Conservation (phyloP, 2,329 filamentous ascomycete species). For the Xylariomycetidae sp. region DNA sequence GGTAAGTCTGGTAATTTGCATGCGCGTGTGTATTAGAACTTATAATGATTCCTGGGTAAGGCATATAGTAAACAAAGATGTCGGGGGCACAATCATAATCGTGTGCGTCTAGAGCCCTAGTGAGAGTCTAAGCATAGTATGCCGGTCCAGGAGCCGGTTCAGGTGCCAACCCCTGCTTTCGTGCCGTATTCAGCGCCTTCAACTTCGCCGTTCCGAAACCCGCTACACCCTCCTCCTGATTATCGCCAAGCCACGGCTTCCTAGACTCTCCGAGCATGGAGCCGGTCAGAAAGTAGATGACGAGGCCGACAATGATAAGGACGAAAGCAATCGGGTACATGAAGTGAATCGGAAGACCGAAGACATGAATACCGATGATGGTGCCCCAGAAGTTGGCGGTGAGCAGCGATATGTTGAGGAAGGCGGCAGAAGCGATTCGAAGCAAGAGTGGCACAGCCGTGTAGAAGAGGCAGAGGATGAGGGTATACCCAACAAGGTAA, state of each 20-base stretch:
- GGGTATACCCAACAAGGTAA: conserved; percentile 85
- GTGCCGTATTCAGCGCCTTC: conserved; percentile 59
- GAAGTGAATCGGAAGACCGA: conserved; percentile 75
- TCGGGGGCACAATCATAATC: too few species aligned
- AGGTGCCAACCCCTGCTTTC: conserved; percentile 30
- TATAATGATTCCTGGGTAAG: too few species aligned
- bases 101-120: too few species aligned
- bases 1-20: too few species aligned
- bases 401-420: conserved; percentile 92
- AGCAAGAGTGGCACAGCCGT: conserved; percentile 80
- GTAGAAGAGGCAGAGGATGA: conserved; percentile 82
- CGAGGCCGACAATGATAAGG: conserved; percentile 78
- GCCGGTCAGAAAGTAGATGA: conserved; percentile 83
- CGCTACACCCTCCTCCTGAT: conserved; percentile 75
- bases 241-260: conserved; percentile 91
- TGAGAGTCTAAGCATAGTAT: too few species aligned
- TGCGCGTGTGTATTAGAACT: too few species aligned
- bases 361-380: conserved; percentile 84
- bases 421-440: conserved; percentile 84
- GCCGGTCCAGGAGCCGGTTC: too few species aligned
- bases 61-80: too few species aligned
- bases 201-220: conserved; percentile 84
- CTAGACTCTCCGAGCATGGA: conserved; percentile 78
- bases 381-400: conserved; percentile 98
- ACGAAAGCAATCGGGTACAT: conserved; percentile 96